Conservation (phyloP, 768 basidiomycete species). For the Panellus pusillus region DNA sequence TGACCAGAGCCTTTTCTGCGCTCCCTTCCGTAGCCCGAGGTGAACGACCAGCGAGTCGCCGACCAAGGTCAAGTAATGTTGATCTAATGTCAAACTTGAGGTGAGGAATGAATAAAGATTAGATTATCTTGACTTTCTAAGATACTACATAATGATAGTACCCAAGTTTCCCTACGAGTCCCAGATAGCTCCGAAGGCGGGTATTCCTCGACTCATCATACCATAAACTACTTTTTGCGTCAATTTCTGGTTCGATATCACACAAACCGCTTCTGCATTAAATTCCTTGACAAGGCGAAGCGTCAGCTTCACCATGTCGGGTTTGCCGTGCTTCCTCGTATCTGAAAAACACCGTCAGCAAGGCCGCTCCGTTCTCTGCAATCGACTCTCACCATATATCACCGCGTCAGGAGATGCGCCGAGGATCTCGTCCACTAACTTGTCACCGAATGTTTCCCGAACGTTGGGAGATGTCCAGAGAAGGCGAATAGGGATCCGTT, state of each 20-base stretch:
- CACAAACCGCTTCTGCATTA: slow-evolving; percentile 53
- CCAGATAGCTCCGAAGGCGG: slow-evolving; percentile 65
- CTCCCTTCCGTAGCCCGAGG: no score
- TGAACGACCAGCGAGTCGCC: no score
- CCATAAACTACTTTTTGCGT: slow-evolving; percentile 60
- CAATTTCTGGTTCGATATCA: slow-evolving; percentile 60
- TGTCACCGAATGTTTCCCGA: slow-evolving; percentile 60
- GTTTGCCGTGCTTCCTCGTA: slow-evolving; percentile 45
- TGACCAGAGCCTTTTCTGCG: no score
- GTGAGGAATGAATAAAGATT: no score
- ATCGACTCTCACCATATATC: slow-evolving; percentile 47
- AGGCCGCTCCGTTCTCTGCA: neutral
- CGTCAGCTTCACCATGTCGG: slow-evolving; percentile 49
- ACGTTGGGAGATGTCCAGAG: slow-evolving; percentile 67
- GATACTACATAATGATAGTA: no score
- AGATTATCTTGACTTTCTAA: no score
- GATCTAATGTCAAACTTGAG: no score
- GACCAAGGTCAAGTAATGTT: no score
- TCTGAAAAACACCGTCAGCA: slow-evolving; percentile 27
- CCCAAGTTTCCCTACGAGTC: slow-evolving; percentile 40
- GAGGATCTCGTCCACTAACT: slow-evolving; percentile 56
- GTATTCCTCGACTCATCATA: slow-evolving; percentile 56
- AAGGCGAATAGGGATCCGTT: slow-evolving; percentile 50
- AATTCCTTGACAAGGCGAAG: slow-evolving; percentile 48
- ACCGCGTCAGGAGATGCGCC: slow-evolving; percentile 56